Base-by-base conservation (phyloP, 257 asterid genomes). In the Eustoma russellianum region DNA sequence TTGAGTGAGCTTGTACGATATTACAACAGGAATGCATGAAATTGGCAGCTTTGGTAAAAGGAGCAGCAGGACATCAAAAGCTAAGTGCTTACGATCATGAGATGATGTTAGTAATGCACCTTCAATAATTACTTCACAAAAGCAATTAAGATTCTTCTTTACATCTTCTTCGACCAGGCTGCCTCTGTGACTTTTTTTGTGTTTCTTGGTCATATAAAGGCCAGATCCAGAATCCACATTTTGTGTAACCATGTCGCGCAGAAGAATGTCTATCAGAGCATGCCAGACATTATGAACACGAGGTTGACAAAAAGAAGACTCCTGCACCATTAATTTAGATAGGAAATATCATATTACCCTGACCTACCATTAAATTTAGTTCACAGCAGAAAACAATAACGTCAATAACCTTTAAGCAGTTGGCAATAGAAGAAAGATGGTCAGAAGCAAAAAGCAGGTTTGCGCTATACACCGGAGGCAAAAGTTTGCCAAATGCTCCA, bases 291-390 rank as follows among this genome's bases (percentile, higher is more conserved):
- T 71, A 58, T 92, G 99, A 60, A 81, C 74, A 41, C 95, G 84
- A 47, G 97, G 99, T 72, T 83, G 95, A 68, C 94, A 88, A 76
- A 88, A 88, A 56, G 93, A 81, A 50, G 95, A 85, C 62, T 92
- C 99, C 99, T 92, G 77, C 61, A 69, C 69, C 46, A 69, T 61
- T 49, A 59, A 72, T 51, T 47, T 11, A 19, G 65, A 71, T 61
- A 60, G 59, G 40, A 53, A 53, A 35, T 50, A 67, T 8, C 51
- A 49, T n/a, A n/a, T 24, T 40, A 58, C 52, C 60, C 40, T 17
- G 62, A 41, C 35, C 30, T 46, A 40, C 13, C 13, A 52, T 54
- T 15, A n/a, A 41, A 41, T 17, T 19, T 46, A 7, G 40, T 16
- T 63, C 50, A 52, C 17, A 46, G 48, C 46, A 62, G 54, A 54